A percentile compares a stretch with the other conserved stretches of the same genome.
These are phyloP conservation scores for Sclerotinia spermophila DNA, from an alignment of 2,329 filamentous ascomycete genomes.

Conservation along the genomic window DNA sequence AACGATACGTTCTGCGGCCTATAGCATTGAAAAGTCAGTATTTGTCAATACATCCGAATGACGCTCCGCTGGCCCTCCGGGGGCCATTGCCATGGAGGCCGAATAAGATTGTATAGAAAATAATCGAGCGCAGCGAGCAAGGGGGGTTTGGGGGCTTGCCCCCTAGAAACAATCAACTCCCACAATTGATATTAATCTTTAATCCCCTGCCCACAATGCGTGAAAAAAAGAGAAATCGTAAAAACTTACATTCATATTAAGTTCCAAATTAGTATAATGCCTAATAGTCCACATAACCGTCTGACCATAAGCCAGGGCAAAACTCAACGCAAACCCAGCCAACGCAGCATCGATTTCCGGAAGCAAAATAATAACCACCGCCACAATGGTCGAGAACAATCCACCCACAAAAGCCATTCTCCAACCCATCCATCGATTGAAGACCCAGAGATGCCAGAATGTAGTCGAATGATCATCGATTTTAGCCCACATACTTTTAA, in stretches of 20 bases:
- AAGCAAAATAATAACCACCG: constrained; percentile 59
- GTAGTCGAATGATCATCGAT: constrained; percentile 66
- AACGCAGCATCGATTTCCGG: constrained; percentile 63
- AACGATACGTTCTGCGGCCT: constrained; percentile 62
- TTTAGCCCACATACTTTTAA: constrained; percentile 64
- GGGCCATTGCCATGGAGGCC: not conserved
- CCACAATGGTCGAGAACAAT: constrained; percentile 63
- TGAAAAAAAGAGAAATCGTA: not conserved
- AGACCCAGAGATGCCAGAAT: constrained; percentile 65
- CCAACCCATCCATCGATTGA: constrained; percentile 75
- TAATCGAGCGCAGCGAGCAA: not conserved
- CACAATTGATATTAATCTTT: not conserved
- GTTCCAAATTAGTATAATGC: constrained; percentile 65
- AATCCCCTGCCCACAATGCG: not conserved
- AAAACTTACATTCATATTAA: constrained; percentile 66
- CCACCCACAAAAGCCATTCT: constrained; percentile 68
- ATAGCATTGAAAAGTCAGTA: not conserved
- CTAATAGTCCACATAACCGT: constrained; percentile 64
- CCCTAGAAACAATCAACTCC: not conserved
- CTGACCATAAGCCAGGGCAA: constrained; percentile 65
- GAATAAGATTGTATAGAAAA: not conserved
- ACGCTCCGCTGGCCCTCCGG: not conserved
- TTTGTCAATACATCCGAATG: not conserved
- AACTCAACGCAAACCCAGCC: constrained; percentile 72
- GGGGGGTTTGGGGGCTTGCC: not conserved